These are phyloP conservation scores for Ophiocordyceps australis DNA, from an alignment of 2,329 filamentous ascomycete genomes.

Conservation along the genomic window DNA sequence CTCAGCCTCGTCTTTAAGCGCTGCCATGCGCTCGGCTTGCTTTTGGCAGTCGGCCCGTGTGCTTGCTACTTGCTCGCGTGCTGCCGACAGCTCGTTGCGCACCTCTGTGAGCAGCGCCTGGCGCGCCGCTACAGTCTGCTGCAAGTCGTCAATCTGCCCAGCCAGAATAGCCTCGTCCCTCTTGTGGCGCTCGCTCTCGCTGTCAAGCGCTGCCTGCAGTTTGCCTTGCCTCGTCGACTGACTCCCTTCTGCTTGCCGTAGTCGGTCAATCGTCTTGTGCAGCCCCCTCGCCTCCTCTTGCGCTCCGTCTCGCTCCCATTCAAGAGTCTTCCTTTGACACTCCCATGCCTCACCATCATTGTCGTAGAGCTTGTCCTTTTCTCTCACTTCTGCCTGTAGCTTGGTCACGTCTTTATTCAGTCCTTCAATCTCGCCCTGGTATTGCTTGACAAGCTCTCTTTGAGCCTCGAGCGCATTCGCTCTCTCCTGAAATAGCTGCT, in stretches of 20 bases:
- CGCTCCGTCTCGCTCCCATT: constrained; percentile 45
- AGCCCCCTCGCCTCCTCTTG: constrained; percentile 50
- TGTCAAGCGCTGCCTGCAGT: constrained; percentile 49
- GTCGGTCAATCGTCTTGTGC: constrained; percentile 51
- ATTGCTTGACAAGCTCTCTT: constrained; percentile 31
- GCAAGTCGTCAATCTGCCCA: constrained; percentile 58
- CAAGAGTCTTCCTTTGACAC: constrained; percentile 39
- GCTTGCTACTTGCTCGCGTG: constrained; percentile 53
- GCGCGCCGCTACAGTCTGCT: constrained; percentile 50
- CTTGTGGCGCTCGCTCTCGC: constrained; percentile 52
- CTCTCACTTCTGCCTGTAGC: constrained; percentile 45
- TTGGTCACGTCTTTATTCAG: constrained; percentile 41
- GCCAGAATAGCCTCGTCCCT: constrained; percentile 53
- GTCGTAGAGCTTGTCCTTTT: constrained; percentile 53
- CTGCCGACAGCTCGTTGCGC: constrained; percentile 44
- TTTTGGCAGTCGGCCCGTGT: constrained; percentile 43
- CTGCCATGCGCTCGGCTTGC: constrained; percentile 46
- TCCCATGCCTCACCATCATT: constrained; percentile 60
- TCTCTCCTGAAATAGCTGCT: constrained; percentile 31
- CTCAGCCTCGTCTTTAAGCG: constrained; percentile 60
- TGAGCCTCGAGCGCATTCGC: constrained; percentile 41
- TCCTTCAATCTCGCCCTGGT: constrained; percentile 26
- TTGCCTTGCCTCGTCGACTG: constrained; percentile 50
- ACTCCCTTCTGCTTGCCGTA: constrained; percentile 49
- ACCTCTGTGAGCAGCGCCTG: constrained; percentile 47